A percentile compares a stretch with the other conserved stretches of the same genome.
Conservation (phyloP, 345 rosid genomes). For the Rhizophora apiculata region DNA sequence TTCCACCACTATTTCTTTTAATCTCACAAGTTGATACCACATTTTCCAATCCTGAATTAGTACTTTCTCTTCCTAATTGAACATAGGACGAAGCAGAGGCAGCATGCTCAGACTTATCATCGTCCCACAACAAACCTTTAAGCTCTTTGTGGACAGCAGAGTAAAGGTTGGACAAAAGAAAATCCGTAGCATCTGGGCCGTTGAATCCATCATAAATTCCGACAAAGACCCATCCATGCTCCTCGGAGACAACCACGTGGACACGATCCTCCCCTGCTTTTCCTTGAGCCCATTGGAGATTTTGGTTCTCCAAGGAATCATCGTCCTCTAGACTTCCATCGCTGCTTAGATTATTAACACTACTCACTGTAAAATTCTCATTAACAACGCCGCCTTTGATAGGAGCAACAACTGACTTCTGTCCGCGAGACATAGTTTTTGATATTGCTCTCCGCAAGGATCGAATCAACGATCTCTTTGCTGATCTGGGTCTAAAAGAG, state of each 20-base stretch:
- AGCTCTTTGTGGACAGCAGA: constrained; percentile 66
- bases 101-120: constrained; percentile 43
- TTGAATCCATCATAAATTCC: constrained; percentile 95
- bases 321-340: constrained; percentile 80
- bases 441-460: constrained; percentile 69
- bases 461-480: constrained; percentile 59
- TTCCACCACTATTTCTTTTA: constrained; percentile 14
- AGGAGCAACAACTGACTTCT: constrained; percentile 79
- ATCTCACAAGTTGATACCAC: not conserved
- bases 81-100: constrained; percentile 23
- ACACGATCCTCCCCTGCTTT: constrained; percentile 96
- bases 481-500: constrained; percentile 56
- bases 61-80: not conserved
- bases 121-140: constrained; percentile 57
- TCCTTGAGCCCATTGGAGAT: constrained; percentile 92
- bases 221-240: constrained; percentile 77
- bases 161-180: constrained; percentile 59
- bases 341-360: constrained; percentile 50
- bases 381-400: constrained; percentile 46
- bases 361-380: constrained; percentile 61
- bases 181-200: constrained; percentile 95
- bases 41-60: constrained; percentile 4
- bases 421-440: constrained; percentile 62
- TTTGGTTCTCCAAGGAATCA: constrained; percentile 47
- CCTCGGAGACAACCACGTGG: constrained; percentile 84